Evolutionary conservation across 495 filamentous ascomycete genomes (phyloP), one percentile per base, ranked within the genome.

Genomic region (Penicillium canescens): DNA sequence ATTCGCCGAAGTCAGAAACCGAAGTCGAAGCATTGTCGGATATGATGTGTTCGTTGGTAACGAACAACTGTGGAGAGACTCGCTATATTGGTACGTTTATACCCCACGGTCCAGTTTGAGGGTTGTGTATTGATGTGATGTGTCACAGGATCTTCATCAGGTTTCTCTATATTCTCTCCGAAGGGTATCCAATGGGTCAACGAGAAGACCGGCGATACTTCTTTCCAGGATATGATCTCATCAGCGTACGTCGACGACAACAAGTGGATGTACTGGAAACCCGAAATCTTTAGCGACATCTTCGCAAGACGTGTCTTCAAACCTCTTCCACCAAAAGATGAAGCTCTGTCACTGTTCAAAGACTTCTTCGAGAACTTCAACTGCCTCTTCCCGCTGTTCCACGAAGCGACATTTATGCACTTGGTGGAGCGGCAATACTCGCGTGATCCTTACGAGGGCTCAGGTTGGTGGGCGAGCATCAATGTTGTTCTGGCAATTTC

Each of bases 11-110:
- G 53, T 73, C 75, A 1, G 86, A 89, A 56, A 80, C 82, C 38
- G 89, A 96, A 61, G 92, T 96, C 6, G 93, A 95, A 64, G 88
- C 85, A 1, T 66, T 98, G 55, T 96, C 94, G 8, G 94, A 98
- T 71, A 96, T 97, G 88, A 98, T 98, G 94, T 97, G 94, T 69
- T 96, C 92, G 1, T 74, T 98, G 37, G 93, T 98, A n/a, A 98
- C 94, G 6, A 98, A 96, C 55, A 95, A 96, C 60, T 89, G 86
- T 56, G 94, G 94, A 28, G 94, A 98, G 72, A 96, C 94, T 24
- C 81, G 94, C 68, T 98, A 96, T 72, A 96, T 98, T 61, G 94
- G 92, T 96, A 82, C 35, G 81, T 59, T 31, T 43, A 52, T 51
- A 24, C 24, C 8, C 37, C 35, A 24, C 26, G 44, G 23, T 46